These are phyloP conservation scores for Berkeleyomyces rouxiae DNA, from an alignment of 2,329 filamentous ascomycete genomes.

Conservation along the genomic window DNA sequence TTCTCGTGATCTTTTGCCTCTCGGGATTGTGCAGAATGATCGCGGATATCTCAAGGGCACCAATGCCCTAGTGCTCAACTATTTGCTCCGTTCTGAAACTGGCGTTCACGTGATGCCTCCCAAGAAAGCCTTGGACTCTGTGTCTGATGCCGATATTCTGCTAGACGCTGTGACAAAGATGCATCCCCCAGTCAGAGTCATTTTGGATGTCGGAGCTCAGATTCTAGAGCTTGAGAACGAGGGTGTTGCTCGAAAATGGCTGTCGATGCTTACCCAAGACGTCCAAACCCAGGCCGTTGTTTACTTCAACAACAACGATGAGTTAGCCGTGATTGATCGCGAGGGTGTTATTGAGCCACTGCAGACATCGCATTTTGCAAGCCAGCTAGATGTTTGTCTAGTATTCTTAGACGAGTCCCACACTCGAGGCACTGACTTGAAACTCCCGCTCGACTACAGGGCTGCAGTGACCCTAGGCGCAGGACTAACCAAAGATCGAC, in stretches of 20 bases:
- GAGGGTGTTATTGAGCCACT: slow-evolving; percentile 31
- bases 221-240: slow-evolving; percentile 47
- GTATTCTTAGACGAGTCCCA: slow-evolving; percentile 57
- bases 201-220: slow-evolving; percentile 56
- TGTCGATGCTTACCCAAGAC: slow-evolving; percentile 20
- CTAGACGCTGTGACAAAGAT: slow-evolving; percentile 28
- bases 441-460: slow-evolving; percentile 38
- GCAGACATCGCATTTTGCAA: slow-evolving; percentile 39
- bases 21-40: slow-evolving; percentile 39
- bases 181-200: slow-evolving; percentile 31
- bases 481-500: slow-evolving; percentile 47
- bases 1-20: slow-evolving; percentile 38
- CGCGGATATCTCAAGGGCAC: slow-evolving; percentile 40
- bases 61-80: slow-evolving; percentile 46
- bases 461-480: slow-evolving; percentile 54
- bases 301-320: slow-evolving; percentile 22
- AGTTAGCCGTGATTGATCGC: slow-evolving; percentile 36
- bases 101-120: slow-evolving; percentile 20
- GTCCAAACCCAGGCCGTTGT: slow-evolving; percentile 17
- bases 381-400: slow-evolving; percentile 40
- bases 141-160: slow-evolving; percentile 25
- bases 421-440: slow-evolving; percentile 52
- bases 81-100: slow-evolving; percentile 40
- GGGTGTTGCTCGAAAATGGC: slow-evolving; percentile 36
- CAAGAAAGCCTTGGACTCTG: not conserved